A percentile compares a stretch with the other conserved stretches of the same genome.
Conservation (phyloP, 345 rosid genomes). For the Cardamine resedifolia region DNA sequence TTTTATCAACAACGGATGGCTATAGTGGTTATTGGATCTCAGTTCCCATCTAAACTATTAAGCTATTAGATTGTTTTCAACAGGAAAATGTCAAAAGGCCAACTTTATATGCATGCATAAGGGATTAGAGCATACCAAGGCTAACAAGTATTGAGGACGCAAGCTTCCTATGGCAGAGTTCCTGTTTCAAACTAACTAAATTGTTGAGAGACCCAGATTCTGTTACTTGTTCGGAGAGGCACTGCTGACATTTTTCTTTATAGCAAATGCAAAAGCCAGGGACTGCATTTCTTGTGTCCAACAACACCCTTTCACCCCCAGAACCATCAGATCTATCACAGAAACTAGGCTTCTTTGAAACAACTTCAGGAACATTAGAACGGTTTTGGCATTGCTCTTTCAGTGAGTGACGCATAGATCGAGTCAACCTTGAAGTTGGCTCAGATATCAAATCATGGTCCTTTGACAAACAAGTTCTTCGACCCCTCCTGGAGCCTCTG, state of each 20-base stretch:
- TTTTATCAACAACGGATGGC: conserved; percentile 1
- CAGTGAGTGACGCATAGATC: conserved; percentile 64
- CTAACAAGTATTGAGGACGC: conserved; percentile 54
- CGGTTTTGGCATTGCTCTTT: conserved; percentile 44
- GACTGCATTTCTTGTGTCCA: conserved; percentile 35
- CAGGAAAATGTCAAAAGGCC: conserved; percentile 11
- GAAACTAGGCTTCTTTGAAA: conserved; percentile 32
- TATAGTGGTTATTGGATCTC: neutral
- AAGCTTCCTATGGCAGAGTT: conserved; percentile 61
- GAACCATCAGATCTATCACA: conserved; percentile 28
- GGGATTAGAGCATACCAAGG: conserved; percentile 54
- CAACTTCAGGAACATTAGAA: conserved; percentile 37
- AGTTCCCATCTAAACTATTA: conserved; percentile 17
- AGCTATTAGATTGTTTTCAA: neutral
- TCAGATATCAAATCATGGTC: conserved; percentile 46
- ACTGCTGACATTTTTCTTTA: conserved; percentile 55
- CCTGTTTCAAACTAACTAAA: conserved; percentile 60
- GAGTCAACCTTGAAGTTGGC: conserved; percentile 59
- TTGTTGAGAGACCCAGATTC: conserved; percentile 52
- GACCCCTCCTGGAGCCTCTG: conserved; percentile 46
- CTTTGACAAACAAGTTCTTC: conserved; percentile 44
- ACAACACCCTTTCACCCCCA: conserved; percentile 30
- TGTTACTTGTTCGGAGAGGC: conserved; percentile 47
- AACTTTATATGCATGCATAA: conserved; percentile 31
- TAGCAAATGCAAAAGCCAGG: conserved; percentile 57